A percentile compares a stretch with the other conserved stretches of the same genome.
Conservation (phyloP, 805 yeast species). For the Isabelozyma heimii region DNA sequence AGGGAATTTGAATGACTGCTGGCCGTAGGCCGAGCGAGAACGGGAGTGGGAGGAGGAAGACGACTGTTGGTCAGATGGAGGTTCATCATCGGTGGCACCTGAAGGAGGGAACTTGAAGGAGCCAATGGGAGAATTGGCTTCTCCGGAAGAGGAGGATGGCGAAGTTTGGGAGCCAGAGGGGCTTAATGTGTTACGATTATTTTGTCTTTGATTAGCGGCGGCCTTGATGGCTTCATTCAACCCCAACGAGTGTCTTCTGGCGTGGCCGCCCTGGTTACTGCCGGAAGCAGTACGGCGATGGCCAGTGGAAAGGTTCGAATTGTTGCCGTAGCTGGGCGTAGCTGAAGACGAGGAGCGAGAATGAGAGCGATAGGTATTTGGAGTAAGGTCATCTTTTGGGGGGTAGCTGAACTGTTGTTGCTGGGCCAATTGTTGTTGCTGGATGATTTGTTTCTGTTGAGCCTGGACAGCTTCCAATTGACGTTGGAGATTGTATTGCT, state of each 20-base stretch:
- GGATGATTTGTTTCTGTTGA: conserved; percentile 85
- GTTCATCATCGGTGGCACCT: conserved; percentile 3
- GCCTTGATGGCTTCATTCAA: conserved; percentile 91
- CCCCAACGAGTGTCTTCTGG: conserved; percentile 89
- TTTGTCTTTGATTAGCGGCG: conserved; percentile 82
- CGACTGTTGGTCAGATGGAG: conserved; percentile 2
- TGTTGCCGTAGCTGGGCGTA: conserved; percentile 9
- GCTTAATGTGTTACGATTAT: conserved; percentile 33
- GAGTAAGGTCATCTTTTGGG: conserved; percentile 20
- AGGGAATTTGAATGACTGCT: conserved; percentile 61
- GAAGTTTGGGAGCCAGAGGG: conserved; percentile 21
- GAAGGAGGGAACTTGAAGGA: conserved; percentile 5
- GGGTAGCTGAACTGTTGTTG: conserved; percentile 25
- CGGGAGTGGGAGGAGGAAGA: conserved; percentile 26
- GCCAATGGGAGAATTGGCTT: conserved; percentile 3
- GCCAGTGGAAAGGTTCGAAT: conserved; percentile 12
- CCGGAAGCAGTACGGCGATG: conserved; percentile 37
- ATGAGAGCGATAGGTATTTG: conserved; percentile 16
- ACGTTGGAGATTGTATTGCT: conserved; percentile 84
- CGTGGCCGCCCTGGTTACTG: conserved; percentile 61
- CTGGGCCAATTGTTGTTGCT: conserved; percentile 50
- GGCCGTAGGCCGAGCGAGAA: conserved; percentile 44
- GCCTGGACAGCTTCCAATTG: conserved; percentile 90
- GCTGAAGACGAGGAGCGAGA: conserved; percentile 25
- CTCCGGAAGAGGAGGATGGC: conserved; percentile 16